Percentiles rank a stretch among this genome's conserved stretches.
These are phyloP conservation scores for Podospora sp. DNA, from an alignment of 495 filamentous ascomycete genomes.

Conservation along the genomic window DNA sequence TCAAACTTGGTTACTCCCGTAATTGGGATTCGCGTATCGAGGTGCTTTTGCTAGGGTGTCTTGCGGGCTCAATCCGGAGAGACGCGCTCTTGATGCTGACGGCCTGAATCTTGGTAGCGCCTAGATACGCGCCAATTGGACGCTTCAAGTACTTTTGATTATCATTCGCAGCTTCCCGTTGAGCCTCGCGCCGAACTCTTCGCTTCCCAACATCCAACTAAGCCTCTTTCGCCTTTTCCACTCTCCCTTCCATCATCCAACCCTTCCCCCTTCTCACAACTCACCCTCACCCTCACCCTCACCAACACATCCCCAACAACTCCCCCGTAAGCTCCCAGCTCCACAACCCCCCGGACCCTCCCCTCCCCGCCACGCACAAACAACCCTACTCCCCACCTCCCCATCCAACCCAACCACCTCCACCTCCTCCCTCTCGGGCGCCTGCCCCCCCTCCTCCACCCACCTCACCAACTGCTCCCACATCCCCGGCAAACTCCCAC, in stretches of 20 bases:
- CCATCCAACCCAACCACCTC: slow-evolving; percentile 21
- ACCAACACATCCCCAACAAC: slow-evolving; percentile 3
- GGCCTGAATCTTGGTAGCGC: too few species aligned
- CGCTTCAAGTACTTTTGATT: too few species aligned
- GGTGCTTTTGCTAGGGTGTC: too few species aligned
- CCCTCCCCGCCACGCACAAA: slow-evolving; percentile 2
- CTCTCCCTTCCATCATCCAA: neutral
- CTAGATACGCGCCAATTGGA: too few species aligned
- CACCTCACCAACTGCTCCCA: slow-evolving; percentile 37
- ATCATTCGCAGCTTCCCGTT: too few species aligned
- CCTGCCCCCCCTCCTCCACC: slow-evolving; percentile 40
- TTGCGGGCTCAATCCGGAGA: too few species aligned
- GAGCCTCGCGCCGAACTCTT: too few species aligned
- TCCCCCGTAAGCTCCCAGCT: neutral
- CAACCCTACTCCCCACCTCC: neutral
- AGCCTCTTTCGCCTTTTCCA: too few species aligned
- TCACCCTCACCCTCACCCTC: neutral
- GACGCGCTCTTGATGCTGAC: too few species aligned
- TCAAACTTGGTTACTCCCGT: too few species aligned
- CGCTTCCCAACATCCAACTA: too few species aligned
- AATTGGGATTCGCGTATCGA: too few species aligned
- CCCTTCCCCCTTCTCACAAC: neutral
- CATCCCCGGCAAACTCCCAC: slow-evolving; percentile 28
- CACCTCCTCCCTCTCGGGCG: slow-evolving; percentile 27
- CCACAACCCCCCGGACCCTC: neutral